Evolutionary conservation across 129 eudicot genomes (phyloP).

Genomic region (Smallanthus sonchifolius): DNA sequence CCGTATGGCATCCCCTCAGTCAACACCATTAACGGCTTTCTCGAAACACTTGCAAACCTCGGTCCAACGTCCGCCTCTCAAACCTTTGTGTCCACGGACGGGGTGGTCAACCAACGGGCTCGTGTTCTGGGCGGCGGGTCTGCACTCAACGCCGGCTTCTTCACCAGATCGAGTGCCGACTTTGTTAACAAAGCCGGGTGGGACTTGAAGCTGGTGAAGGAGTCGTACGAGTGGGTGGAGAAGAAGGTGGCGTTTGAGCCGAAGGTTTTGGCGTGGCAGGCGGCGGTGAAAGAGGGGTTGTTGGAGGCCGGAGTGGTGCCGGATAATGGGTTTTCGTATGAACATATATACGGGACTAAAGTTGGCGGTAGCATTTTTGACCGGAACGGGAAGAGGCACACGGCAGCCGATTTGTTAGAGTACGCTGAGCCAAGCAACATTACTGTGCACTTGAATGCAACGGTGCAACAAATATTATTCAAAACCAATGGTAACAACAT

Average conservation of each 20-base stretch:
- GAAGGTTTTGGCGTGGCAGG: slow-evolving; percentile 56
- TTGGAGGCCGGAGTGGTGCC: slow-evolving; percentile 63
- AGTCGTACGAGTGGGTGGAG: slow-evolving; percentile 78
- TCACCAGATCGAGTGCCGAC: slow-evolving; percentile 51
- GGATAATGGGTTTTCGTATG: slow-evolving; percentile 55
- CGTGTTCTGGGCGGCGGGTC: slow-evolving; percentile 86
- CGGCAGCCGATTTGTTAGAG: slow-evolving; percentile 84
- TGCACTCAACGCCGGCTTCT: slow-evolving; percentile 79
- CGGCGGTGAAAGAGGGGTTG: slow-evolving; percentile 79
- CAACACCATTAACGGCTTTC: slow-evolving; percentile 42
- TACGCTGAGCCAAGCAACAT: slow-evolving; percentile 56
- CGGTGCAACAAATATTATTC: slow-evolving; percentile 58
- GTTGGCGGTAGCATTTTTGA: slow-evolving; percentile 81
- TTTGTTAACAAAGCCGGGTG: slow-evolving; percentile 43
- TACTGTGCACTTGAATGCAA: slow-evolving; percentile 55
- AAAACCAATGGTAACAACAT: slow-evolving; percentile 35
- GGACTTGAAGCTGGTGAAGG: slow-evolving; percentile 45
- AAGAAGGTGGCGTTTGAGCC: slow-evolving; percentile 68
- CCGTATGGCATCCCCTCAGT: slow-evolving; percentile 56
- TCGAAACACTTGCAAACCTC: slow-evolving; percentile 38
- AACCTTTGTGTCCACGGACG: slow-evolving; percentile 67
- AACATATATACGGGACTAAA: slow-evolving; percentile 70
- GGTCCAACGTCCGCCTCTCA: slow-evolving; percentile 71
- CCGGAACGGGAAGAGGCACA: slow-evolving; percentile 55
- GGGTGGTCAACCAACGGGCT: slow-evolving; percentile 72